phyloP scores from a whole-genome alignment of 2,329 filamentous ascomycete genomes.

The Penicillium sp. region DNA sequence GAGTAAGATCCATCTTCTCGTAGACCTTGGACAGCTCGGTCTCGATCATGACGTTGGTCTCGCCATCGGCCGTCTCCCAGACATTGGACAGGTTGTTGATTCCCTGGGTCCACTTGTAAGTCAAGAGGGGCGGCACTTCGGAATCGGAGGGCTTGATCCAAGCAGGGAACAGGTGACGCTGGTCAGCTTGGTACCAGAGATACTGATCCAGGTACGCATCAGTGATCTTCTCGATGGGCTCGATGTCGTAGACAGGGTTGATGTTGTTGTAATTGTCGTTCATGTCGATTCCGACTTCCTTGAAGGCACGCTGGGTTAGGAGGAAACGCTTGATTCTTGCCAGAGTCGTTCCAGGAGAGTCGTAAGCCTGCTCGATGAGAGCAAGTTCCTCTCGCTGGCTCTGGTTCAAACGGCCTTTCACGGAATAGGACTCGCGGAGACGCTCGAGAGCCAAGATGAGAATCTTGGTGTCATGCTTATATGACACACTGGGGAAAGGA shows the following conservation, averaged over 20 bases:
- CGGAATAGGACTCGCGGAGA: conserved; percentile 90
- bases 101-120: conserved; percentile 98
- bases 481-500: conserved; percentile 96
- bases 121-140: conserved; percentile 86
- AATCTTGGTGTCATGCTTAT: conserved; percentile 99
- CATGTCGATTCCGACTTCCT: conserved; percentile 99
- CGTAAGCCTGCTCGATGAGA: conserved; percentile 95
- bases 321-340: conserved; percentile 97
- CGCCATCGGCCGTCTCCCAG: conserved; percentile 88
- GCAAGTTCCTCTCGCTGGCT: conserved; percentile 95
- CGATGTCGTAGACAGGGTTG: conserved; percentile 97
- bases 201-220: conserved; percentile 98
- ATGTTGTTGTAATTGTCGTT: conserved; percentile 99
- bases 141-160: conserved; percentile 99
- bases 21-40: conserved; percentile 99
- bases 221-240: conserved; percentile 98
- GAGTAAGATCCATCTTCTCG: conserved; percentile 95
- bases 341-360: conserved; percentile 91
- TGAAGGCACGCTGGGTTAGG: conserved; percentile 94
- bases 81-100: conserved; percentile 97
- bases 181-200: conserved; percentile 97
- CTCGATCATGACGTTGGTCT: conserved; percentile 98
- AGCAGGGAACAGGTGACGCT: conserved; percentile 90
- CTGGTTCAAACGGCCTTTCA: conserved; percentile 94
- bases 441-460: conserved; percentile 91